Evolutionary conservation across 192 early-diverging fungal genomes (phyloP), one percentile per base, ranked within the genome.

Genomic region (Phlyctochytrium bullatum): DNA sequence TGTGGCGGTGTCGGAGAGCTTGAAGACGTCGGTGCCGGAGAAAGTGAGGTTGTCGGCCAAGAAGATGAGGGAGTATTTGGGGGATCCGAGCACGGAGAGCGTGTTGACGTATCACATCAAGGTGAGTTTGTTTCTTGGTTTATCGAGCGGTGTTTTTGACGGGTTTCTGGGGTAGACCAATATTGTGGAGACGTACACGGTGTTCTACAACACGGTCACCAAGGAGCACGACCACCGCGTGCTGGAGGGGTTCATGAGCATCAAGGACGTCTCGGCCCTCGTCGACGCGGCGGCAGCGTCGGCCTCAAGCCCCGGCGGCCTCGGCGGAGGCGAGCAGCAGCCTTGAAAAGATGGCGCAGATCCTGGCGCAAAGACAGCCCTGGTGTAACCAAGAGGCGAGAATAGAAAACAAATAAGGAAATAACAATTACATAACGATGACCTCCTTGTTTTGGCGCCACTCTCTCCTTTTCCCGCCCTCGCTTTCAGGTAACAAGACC

Each of bases 61-160:
- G 2, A 88, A 88, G 56, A 69, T 93, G 64, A 75, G 83, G 6
- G 85, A 85, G 59, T 92, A 92, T 74, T 34, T 93, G 17, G 87
- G 89, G 24, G 92, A 93, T 69, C 63, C 68, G 31, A 89, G 87
- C 64, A 93, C 90, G n/a, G 90, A 92, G 72, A 73, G 71, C 27
- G 85, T 91, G 6, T 77, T 93, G 35, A 77, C 91, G 34, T 74
- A 80, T 4, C 87, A 90, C 27, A 88, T 92, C 34, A 85, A 83
- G 76, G 91, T 88, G 79, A 52, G 51, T 53, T 2, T 52, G 0
- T 47, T 47, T 20, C 40, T 47, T 47, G 40, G n/a, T n/a, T n/a
- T n/a, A n/a, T n/a, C n/a, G 20, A 47, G 40, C 6, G 30, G 36
- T 25, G 1, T 73, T 47, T 14, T 35, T 58, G 2, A 0, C 31